Evolutionary conservation across 805 yeast genomes (phyloP), one percentile per base, ranked within the genome.

Genomic region (Starmerella cellae): DNA sequence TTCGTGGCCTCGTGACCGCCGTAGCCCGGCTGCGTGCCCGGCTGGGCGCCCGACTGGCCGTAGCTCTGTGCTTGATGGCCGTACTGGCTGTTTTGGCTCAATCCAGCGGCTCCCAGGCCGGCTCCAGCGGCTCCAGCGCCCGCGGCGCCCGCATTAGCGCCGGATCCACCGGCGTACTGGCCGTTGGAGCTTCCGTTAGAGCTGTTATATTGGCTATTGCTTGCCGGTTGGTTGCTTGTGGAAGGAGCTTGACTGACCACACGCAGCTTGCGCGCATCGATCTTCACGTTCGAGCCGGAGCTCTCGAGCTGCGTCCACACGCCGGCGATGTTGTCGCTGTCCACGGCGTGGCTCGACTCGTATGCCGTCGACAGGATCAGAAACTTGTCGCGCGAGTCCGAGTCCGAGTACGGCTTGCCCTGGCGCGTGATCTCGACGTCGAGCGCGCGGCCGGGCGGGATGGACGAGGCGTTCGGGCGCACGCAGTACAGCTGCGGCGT

Each of bases 401-500:
- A 84, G 38, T 74, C 63, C 2, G 75, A 67, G 40, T 93, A 87
- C 46, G 82, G 88, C 55, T 76, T 75, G 14, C 94, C 95, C 63
- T 87, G 87, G 49, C 84, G 75, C 55, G 84, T 83, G 55, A 91
- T 59, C 37, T 87, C 74, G 41, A 91, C 82, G 42, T 80, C 75
- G 41, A 77, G 63, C 20, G 77, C 61, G 50, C 74, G 73, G 28
- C 93, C 91, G 13, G 97, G 87, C 23, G 68, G 69, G 44, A 91
- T 68, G 28, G 79, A 61, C 14, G 91, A 75, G 46, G 96, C 88
- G 62, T 87, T 91, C 49, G 98, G 98, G 65, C 95, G 79, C 40
- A 91, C 97, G 62, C 95, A 83, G 69, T 87, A 72, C 62, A 83
- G 69, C 62, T 83, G 87, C 47, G 98, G 98, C 9, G 97, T 96